phyloP scores from a whole-genome alignment of 2,329 filamentous ascomycete genomes.

The Aulographum hederae region DNA sequence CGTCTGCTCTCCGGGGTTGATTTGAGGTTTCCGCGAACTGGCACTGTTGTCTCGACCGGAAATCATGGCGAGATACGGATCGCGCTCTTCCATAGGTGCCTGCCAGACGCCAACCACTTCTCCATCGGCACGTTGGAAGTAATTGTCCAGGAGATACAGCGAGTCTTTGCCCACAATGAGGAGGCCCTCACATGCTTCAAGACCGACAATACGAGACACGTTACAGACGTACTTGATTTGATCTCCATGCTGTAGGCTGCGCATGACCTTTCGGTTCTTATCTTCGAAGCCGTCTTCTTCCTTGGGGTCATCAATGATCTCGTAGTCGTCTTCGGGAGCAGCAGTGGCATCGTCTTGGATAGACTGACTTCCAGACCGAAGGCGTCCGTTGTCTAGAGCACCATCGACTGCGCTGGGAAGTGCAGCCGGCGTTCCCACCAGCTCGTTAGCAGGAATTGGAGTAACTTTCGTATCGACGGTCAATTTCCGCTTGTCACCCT shows the following conservation, averaged over 20 bases:
- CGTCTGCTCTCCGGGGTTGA: constrained; percentile 47
- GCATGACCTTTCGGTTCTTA: constrained; percentile 95
- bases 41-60: constrained; percentile 53
- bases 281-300: constrained; percentile 79
- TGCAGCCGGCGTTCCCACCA: constrained; percentile 6
- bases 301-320: constrained; percentile 85
- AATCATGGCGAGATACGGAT: constrained; percentile 90
- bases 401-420: not conserved
- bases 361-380: constrained; percentile 22
- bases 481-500: constrained; percentile 22
- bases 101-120: constrained; percentile 97
- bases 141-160: constrained; percentile 88
- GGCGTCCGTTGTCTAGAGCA: constrained; percentile 4
- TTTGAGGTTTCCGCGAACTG: constrained; percentile 24
- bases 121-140: constrained; percentile 85
- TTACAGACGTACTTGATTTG: constrained; percentile 90
- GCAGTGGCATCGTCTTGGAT: constrained; percentile 38
- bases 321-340: constrained; percentile 97
- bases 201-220: constrained; percentile 78
- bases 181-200: constrained; percentile 87
- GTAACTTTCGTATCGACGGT: constrained; percentile 27
- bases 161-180: constrained; percentile 83
- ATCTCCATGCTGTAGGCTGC: constrained; percentile 76
- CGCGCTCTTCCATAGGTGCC: constrained; percentile 77
- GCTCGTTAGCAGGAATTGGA: constrained; percentile 12